Evolutionary conservation across 2,329 filamentous ascomycete species (phyloP), one percentile per base, ranked within the genome.

Genomic region (Trichophyton equinum): DNA sequence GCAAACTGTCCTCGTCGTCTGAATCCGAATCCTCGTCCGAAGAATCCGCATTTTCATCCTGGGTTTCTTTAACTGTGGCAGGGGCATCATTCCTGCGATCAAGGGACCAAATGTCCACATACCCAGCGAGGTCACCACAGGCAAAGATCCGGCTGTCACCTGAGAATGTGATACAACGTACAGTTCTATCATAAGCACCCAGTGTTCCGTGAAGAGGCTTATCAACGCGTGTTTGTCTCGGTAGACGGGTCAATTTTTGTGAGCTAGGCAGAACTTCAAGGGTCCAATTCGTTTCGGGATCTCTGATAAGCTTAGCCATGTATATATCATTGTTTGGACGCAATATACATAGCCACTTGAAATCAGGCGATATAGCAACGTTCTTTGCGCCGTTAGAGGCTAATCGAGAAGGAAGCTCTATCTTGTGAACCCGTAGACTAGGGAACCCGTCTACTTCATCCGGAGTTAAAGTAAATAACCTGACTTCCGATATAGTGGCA

Each of bases 41-140:
- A 18, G 77, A 76, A 9, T 77, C 74, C 5, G 75, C 74, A 47
- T 73, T 73, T 63, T 46, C 70, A 65, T 56, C 63, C 61, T 62
- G 66, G 68, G 63, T 75, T 72, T 70, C 74, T 8, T 55, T 22
- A 18, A 36, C 38, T 67, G 47, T 68, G 59, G 27, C 70, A 69
- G 65, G 70, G 33, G 74, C 75, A 1, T 69, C 64, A 65, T 83
- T 80, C 63, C 81, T 72, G 42, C 81, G 81, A 68, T 83, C 80
- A 60, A 95, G 74, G 1, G 90, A 76, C 88, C 91, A 99, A 18
- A 86, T 90, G 70, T 97, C 91, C 36, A 97, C 79, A 72, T 86
- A 90, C 49, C 94, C 94, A 49, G 87, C 85, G 59, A 96, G 75
- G 71, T 96, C 92, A 56, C 87, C 85, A 33, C 85, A 83, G 7